Evolutionary conservation across 2,329 filamentous ascomycete genomes (phyloP).

Genomic region (Fusarium foetens): DNA sequence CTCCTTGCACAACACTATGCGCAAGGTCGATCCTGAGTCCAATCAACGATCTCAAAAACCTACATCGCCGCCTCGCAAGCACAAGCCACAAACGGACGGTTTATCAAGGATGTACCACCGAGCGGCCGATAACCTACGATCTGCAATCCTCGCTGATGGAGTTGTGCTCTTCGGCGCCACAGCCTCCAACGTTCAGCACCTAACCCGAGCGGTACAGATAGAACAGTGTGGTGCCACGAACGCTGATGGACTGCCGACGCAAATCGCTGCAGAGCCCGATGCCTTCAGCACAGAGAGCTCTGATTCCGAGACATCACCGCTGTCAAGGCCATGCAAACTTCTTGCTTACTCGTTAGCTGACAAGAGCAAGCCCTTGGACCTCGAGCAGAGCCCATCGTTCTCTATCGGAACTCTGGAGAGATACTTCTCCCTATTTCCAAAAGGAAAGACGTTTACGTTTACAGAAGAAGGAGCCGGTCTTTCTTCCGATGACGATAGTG

Average conservation of each 20-base stretch:
- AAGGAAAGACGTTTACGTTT: conserved; percentile 47
- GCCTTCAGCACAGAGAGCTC: conserved; percentile 43
- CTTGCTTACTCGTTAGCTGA: conserved; percentile 45
- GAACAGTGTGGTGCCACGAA: conserved; percentile 7
- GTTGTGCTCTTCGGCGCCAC: conserved; percentile 48
- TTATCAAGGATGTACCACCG: conserved; percentile 43
- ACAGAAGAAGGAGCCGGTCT: conserved; percentile 43
- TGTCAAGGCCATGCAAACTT: conserved; percentile 43
- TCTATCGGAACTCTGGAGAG: conserved; percentile 45
- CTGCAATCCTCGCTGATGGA: conserved; percentile 47
- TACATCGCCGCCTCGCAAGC: not conserved
- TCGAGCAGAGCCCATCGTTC: conserved; percentile 44
- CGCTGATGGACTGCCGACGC: conserved; percentile 31
- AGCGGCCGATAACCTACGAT: conserved; percentile 45
- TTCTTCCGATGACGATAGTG: conserved; percentile 48
- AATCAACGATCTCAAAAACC: not conserved
- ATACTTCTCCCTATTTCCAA: conserved; percentile 46
- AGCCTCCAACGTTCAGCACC: conserved; percentile 29
- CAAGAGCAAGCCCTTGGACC: conserved; percentile 36
- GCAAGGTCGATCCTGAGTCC: conserved; percentile 12
- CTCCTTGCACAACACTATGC: conserved; percentile 11
- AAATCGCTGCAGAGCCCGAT: conserved; percentile 34
- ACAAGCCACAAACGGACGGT: conserved; percentile 30
- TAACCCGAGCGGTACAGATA: not conserved
- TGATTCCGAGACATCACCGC: conserved; percentile 44